These are phyloP conservation scores for Coffea canephora DNA, from an alignment of 257 asterid genomes.

Conservation along the genomic window DNA sequence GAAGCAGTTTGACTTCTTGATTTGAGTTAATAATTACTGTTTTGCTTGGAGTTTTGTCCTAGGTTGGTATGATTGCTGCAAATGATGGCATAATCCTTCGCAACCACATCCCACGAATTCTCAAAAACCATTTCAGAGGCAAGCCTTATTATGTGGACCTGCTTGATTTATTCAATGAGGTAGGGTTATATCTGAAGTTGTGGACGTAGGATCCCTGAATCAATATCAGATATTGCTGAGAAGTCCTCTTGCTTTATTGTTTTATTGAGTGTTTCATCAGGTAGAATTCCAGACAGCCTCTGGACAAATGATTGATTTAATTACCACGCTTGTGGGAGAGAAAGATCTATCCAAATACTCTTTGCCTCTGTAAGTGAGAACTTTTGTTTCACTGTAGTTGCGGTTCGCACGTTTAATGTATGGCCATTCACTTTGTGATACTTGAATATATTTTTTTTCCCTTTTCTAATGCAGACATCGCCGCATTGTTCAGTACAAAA, in stretches of 20 bases:
- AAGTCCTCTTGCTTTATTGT: neutral
- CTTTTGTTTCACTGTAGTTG: neutral
- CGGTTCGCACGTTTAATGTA: neutral
- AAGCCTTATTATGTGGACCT: constrained; percentile 86
- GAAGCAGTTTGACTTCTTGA: neutral
- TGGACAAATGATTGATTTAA: constrained; percentile 96
- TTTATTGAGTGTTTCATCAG: constrained; percentile 14
- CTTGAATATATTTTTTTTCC: neutral
- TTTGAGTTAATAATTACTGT: neutral
- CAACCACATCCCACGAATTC: constrained; percentile 87
- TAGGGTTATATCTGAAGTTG: constrained; percentile 14
- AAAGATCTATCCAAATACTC: constrained; percentile 89
- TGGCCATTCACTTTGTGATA: neutral
- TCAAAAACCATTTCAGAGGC: constrained; percentile 77
- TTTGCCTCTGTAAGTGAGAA: constrained; percentile 62
- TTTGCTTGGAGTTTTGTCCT: constrained; percentile 6
- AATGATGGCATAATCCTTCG: constrained; percentile 89
- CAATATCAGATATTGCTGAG: neutral
- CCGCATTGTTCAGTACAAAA: constrained; percentile 88
- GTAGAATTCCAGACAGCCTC: constrained; percentile 63
- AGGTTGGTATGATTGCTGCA: constrained; percentile 92
- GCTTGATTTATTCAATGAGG: constrained; percentile 91
- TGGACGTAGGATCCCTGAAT: neutral
- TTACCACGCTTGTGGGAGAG: constrained; percentile 81
- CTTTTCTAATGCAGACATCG: constrained; percentile 63